Percentiles rank a stretch among this genome's conserved stretches.
Conservation (phyloP, 2,329 filamentous ascomycete species). For the Cladophialophora psammophila region DNA sequence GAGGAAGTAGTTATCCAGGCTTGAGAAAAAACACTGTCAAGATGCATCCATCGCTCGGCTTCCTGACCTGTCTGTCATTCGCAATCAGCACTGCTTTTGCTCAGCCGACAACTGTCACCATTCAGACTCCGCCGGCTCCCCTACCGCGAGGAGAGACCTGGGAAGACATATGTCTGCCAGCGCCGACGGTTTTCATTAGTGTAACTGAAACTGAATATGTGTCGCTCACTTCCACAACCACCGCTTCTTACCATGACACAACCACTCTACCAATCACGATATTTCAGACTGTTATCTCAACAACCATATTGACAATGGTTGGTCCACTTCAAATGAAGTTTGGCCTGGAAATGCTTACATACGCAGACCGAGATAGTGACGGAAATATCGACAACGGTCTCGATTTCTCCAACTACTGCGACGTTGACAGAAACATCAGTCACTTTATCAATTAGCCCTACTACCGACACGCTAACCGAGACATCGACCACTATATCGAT, state of each 20-base stretch:
- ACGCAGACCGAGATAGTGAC: constrained; percentile 30
- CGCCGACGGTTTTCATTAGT: constrained; percentile 33
- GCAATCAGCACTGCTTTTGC: constrained; percentile 15
- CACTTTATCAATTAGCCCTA: constrained; percentile 11
- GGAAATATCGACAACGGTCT: constrained; percentile 28
- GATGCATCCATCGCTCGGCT: constrained; percentile 17
- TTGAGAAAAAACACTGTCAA: constrained; percentile 12
- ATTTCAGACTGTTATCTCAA: constrained; percentile 36
- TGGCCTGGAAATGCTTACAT: constrained; percentile 2
- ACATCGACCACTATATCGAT: constrained; percentile 22
- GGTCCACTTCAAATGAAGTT: neutral
- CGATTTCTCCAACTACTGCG: constrained; percentile 7
- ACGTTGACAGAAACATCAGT: constrained; percentile 4
- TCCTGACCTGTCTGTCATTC: constrained; percentile 25
- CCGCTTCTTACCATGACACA: constrained; percentile 25
- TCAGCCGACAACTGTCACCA: constrained; percentile 15
- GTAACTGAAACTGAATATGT: constrained; percentile 31
- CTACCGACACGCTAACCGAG: constrained; percentile 22
- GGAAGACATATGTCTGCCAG: constrained; percentile 27
- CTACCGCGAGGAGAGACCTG: constrained; percentile 24
- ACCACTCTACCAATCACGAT: constrained; percentile 35
- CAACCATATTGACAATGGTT: constrained; percentile 31
- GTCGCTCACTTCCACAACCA: constrained; percentile 14
- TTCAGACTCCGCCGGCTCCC: constrained; percentile 11
- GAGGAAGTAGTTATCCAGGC: constrained; percentile 12